Percentiles rank a stretch among this genome's conserved stretches.
These are phyloP conservation scores for Echites panduratus DNA, from an alignment of 257 asterid species.

Conservation along the genomic window DNA sequence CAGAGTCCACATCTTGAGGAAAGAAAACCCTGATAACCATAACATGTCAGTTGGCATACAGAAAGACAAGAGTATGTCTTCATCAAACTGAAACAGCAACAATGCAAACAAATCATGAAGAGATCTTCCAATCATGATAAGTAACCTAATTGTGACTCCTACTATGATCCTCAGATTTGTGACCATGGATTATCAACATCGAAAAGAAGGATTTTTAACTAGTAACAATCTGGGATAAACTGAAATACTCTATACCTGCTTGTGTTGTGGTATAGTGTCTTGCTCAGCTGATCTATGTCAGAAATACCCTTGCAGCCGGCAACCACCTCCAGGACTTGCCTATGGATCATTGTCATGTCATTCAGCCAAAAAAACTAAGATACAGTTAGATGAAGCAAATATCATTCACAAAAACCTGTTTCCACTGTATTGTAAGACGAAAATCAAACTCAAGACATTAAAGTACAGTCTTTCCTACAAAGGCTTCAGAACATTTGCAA, in stretches of 20 bases:
- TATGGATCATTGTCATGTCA: slow-evolving; percentile 22
- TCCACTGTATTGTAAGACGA: too few species aligned
- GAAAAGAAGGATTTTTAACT: background rate
- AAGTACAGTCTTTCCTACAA: too few species aligned
- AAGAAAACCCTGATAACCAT: slow-evolving; percentile 63
- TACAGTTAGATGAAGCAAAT: background rate
- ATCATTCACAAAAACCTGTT: too few species aligned
- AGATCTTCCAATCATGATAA: background rate
- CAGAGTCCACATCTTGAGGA: slow-evolving; percentile 79
- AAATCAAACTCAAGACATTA: background rate
- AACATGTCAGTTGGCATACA: background rate
- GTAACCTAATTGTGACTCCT: background rate
- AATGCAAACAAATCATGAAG: background rate
- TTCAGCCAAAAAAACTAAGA: background rate
- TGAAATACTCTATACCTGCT: slow-evolving; percentile 48
- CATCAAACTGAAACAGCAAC: background rate
- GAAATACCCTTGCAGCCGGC: slow-evolving; percentile 80
- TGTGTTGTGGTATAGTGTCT: slow-evolving; percentile 74
- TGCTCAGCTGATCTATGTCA: slow-evolving; percentile 66
- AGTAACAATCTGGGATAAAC: slow-evolving; percentile 3
- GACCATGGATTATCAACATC: background rate
- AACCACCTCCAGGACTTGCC: slow-evolving; percentile 95
- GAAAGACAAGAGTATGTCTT: background rate
- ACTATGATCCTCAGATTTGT: background rate
- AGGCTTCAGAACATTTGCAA: background rate